Percentiles rank a stretch among this genome's conserved stretches.
phyloP scores from a whole-genome alignment of 306 rosid species.

The Morella rubra region DNA sequence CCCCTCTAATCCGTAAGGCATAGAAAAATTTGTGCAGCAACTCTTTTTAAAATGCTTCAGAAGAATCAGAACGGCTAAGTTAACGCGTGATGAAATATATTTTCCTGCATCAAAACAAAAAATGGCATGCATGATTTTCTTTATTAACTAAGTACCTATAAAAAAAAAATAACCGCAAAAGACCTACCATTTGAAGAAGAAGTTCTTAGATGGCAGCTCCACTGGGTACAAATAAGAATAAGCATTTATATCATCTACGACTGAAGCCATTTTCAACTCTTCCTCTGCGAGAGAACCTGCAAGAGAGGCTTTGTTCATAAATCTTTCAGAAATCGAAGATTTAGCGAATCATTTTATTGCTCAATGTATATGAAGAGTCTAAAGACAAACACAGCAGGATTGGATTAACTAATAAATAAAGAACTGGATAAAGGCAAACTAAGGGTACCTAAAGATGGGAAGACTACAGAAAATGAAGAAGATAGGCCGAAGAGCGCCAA shows the following conservation, averaged over 20 bases:
- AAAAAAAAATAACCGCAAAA: slow-evolving; percentile 4
- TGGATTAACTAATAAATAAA: not conserved
- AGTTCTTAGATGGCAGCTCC: slow-evolving; percentile 68
- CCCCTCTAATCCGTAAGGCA: not conserved
- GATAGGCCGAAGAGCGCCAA: slow-evolving; percentile 58
- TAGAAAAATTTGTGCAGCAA: not conserved
- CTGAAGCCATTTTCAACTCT: slow-evolving; percentile 61
- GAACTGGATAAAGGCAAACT: not conserved
- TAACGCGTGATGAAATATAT: not conserved
- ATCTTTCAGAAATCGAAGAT: no score
- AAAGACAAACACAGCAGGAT: not conserved
- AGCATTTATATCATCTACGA: slow-evolving; percentile 69
- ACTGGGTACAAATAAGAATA: slow-evolving; percentile 79
- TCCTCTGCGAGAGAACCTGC: slow-evolving; percentile 71
- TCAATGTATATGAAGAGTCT: slow-evolving; percentile 3
- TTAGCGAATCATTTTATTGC: not conserved
- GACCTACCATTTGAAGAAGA: slow-evolving; percentile 75
- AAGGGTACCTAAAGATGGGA: slow-evolving; percentile 47
- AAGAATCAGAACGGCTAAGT: not conserved
- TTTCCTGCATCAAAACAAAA: not conserved
- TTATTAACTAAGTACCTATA: not conserved
- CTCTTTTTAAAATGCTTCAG: not conserved
- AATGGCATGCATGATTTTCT: not conserved
- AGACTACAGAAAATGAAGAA: slow-evolving; percentile 43
- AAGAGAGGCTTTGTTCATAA: slow-evolving; percentile 12